Conservation (phyloP, 2,329 filamentous ascomycete genomes). For the Diaporthe aspalathi region DNA sequence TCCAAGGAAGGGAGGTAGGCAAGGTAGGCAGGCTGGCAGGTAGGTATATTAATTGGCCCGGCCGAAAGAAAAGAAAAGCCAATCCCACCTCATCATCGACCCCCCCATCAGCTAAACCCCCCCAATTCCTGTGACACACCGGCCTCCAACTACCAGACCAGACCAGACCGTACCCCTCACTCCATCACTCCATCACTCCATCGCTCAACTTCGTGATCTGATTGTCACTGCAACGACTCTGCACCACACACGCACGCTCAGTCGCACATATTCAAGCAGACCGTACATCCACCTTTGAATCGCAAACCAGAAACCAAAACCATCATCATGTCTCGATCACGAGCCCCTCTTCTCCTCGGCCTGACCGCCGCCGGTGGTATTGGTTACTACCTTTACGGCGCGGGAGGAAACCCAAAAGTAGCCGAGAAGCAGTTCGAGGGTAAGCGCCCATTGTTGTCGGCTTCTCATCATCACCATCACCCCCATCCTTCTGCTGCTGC, state of each 20-base stretch:
- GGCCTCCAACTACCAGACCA: not conserved
- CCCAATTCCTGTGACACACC: constrained; percentile 16
- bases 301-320: not conserved
- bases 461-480: no score
- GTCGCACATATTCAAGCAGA: not conserved
- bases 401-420: constrained; percentile 82
- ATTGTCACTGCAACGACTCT: not conserved
- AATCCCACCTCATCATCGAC: not conserved
- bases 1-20: no score
- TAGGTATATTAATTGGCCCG: constrained; percentile 3
- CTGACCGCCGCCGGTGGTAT: constrained; percentile 73
- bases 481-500: not conserved
- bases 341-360: constrained; percentile 65
- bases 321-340: constrained; percentile 59
- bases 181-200: no score
- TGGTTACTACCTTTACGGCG: constrained; percentile 92
- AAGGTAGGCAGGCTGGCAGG: no score
- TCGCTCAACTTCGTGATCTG: not conserved
- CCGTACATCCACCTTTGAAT: not conserved
- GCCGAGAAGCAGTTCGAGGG: constrained; percentile 91
- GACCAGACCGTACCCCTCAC: not conserved
- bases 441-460: constrained; percentile 55
- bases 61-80: not conserved
- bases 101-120: no score
- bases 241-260: not conserved